Conservation (phyloP, 148 eudicot genomes). For the Silene uniflora region DNA sequence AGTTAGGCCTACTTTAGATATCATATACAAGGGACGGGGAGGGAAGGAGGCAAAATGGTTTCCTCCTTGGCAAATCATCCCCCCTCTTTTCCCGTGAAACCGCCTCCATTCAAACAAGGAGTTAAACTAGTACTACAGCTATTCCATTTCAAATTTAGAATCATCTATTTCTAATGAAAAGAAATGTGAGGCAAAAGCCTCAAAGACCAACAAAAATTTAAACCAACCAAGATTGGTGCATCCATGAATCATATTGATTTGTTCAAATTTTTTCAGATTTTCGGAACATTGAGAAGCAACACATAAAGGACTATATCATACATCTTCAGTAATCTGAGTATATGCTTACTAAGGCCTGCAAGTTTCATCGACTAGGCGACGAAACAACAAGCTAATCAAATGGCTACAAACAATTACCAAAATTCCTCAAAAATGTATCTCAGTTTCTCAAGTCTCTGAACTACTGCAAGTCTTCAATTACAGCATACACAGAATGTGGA, state of each 20-base stretch:
- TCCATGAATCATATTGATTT: no score
- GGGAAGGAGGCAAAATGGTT: neutral
- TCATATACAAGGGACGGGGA: no score
- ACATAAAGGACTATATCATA: neutral
- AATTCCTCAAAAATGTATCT: neutral
- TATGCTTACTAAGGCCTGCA: neutral
- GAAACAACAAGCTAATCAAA: conserved; percentile 4
- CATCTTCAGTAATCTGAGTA: neutral
- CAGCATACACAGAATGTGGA: neutral
- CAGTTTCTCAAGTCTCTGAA: conserved; percentile 10
- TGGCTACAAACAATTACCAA: neutral
- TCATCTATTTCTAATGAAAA: neutral
- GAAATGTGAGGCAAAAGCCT: neutral
- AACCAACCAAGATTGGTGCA: neutral
- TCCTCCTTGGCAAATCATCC: neutral
- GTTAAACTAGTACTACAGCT: neutral
- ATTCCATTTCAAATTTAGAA: neutral
- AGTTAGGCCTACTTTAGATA: no score
- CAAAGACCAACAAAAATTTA: neutral
- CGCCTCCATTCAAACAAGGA: neutral
- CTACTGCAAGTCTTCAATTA: neutral
- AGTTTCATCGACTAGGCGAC: neutral
- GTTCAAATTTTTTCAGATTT: no score
- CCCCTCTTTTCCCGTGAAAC: neutral
- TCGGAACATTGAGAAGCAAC: neutral